Evolutionary conservation across 768 basidiomycete genomes (phyloP), one percentile per base, ranked within the genome.

Genomic region (Leccinum truebloodii): DNA sequence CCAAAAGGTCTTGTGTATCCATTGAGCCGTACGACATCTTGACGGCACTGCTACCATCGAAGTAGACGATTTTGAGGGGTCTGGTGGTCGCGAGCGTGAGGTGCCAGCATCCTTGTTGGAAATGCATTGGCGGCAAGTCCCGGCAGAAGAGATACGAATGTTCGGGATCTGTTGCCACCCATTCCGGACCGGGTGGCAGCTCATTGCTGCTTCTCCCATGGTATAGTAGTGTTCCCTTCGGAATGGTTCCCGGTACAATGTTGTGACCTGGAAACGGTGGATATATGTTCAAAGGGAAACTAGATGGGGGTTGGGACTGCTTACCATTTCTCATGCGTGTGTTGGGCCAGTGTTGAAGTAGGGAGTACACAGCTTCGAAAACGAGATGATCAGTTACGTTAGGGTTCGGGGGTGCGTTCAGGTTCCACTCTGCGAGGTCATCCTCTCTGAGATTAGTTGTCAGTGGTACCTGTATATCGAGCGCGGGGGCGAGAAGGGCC

Each of bases 41-140:
- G 1, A 75, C 77, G 0, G 79, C 82, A 55, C 82, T 81, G 49
- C 70, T 79, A 0, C 83, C 83, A 54, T 85, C 83, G 48, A 84
- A 84, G 61, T 84, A 83, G 8, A 84, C 58, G 3, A 84, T 67
- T 44, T 78, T 80, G 34, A 84, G 65, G 1, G 80, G 67, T 18
- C 71, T 65, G 30, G 64, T 71, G 13, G 64, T 44, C 8, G 52
- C 63, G 4, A 68, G 55, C 3, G 65, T 64, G n/a, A 69, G 32
- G 13, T 59, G 59, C 68, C 68, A 64, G 9, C 67, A 69, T 32
- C 26, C 61, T 52, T 55, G 6, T 24, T 41, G 55, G 13, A 6
- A 2, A 35, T 4, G 6, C 10, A 0, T 7, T 10, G 4, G 6
- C 3, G 4, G 6, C 3, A 1, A 1, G 13, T 54, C 55, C 9